Conservation (phyloP, 495 filamentous ascomycete genomes). For the Hyaloscypha hepaticicola region DNA sequence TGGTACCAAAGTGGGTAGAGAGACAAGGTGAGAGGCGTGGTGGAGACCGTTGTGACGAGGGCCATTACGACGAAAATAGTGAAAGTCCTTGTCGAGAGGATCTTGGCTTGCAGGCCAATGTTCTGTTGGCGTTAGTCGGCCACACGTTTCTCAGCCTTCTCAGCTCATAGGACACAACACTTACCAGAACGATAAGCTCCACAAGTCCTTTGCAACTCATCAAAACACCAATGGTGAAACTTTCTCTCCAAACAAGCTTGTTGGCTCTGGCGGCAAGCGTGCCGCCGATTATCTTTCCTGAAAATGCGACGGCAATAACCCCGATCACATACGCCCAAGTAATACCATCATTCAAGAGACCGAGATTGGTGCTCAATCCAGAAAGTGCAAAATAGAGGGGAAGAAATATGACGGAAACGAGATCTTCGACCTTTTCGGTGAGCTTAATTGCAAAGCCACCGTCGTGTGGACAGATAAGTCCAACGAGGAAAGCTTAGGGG, state of each 20-base stretch:
- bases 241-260: conserved; percentile 90
- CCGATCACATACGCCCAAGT: conserved; percentile 93
- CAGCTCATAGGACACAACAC: conserved; percentile 23
- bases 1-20: conserved; percentile 91
- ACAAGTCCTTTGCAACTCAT: conserved; percentile 99
- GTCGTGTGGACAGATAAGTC: conserved; percentile 90
- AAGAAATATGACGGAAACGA: conserved; percentile 84
- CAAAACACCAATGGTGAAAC: conserved; percentile 83
- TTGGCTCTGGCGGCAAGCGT: conserved; percentile 73
- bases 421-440: conserved; percentile 94
- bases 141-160: background rate
- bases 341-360: conserved; percentile 75
- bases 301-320: conserved; percentile 79
- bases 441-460: conserved; percentile 93
- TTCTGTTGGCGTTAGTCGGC: conserved; percentile 55
- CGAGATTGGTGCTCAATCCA: conserved; percentile 85
- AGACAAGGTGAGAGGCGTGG: conserved; percentile 74
- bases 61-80: conserved; percentile 99
- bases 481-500: conserved; percentile 68
- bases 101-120: conserved; percentile 89
- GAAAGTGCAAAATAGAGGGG: conserved; percentile 96
- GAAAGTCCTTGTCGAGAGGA: conserved; percentile 83
- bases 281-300: conserved; percentile 83
- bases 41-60: conserved; percentile 86
- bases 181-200: conserved; percentile 90